Base-by-base conservation (phyloP, 2,329 filamentous ascomycete genomes). In the Cordyceps fumosorosea region DNA sequence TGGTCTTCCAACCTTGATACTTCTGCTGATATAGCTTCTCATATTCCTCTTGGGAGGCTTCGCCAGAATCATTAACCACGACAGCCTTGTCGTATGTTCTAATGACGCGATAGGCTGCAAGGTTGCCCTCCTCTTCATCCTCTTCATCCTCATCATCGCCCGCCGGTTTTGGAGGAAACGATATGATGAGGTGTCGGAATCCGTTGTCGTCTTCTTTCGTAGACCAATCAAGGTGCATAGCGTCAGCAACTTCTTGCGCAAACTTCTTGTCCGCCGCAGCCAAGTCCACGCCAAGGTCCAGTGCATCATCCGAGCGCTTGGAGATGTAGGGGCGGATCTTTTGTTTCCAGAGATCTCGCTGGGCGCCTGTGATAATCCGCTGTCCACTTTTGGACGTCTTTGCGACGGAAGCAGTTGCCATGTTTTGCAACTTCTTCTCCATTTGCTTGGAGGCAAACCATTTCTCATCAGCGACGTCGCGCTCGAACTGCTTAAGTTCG, bases 371-470 rank as follows among this genome's bases (percentile, higher is more conserved):
- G 71, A 98, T 85, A 54, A 89, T 83, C 20, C 95, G 72, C 67
- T 89, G 87, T 3, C 71, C 73, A 47, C 84, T 84, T 68, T 81
- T 84, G 11, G 75, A 68, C 58, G 78, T 80, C 63, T 81, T 84
- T 67, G 81, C 81, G 18, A 80, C 71, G 26, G 75, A 77, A 66
- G 55, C 29, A 29, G 86, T 84, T 47, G 85, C 79, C 72, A 87
- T 87, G 44, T 85, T 83, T 55, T 71, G 66, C 7, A 75, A 64
- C 26, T 89, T 86, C 63, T 89, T 88, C 56, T 86, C 86, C 73
- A 88, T 81, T 67, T 88, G 86, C 78, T 97, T 98, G 45, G 91
- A 88, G 69, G 89, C 91, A 71, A 96, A 89, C 95, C 95, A 99
- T 69, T 88, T 89, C 56, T 91, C 88, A 75, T 98, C 92, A 7